These are phyloP conservation scores for Vararia minispora DNA, from an alignment of 768 basidiomycete species.

Conservation along the genomic window DNA sequence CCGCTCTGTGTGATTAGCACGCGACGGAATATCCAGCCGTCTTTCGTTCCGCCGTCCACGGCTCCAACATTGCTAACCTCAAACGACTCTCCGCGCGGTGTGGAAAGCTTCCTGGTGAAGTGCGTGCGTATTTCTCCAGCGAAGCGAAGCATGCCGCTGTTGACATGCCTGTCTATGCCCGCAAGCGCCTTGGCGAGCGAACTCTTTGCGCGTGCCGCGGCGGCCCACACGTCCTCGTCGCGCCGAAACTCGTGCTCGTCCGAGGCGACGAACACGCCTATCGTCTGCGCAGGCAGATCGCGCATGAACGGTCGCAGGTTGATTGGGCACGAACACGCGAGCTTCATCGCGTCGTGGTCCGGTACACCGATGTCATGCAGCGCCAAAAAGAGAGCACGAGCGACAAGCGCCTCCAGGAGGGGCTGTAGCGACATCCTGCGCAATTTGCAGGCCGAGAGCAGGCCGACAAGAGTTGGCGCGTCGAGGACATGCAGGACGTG, in stretches of 20 bases:
- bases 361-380: too few relatives aligned
- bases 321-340: neutral
- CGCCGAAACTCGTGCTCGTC: neutral
- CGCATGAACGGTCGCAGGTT: constrained; percentile 1
- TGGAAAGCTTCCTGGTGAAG: neutral
- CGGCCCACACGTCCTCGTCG: neutral
- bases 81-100: neutral
- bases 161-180: neutral
- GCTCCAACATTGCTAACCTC: constrained; percentile 1
- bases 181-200: neutral
- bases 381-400: neutral
- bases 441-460: neutral
- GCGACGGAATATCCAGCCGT: neutral
- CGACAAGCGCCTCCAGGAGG: neutral
- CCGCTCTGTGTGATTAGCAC: constrained; percentile 1
- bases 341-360: constrained; percentile 1
- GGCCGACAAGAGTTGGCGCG: neutral
- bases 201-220: constrained; percentile 1
- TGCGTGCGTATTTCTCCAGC: neutral
- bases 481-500: neutral
- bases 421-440: neutral
- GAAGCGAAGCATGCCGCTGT: neutral
- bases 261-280: neutral
- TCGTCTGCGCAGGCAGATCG: neutral
- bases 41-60: neutral